Base-by-base conservation (phyloP, 352 stramenopile genomes). In the Globisporangium perplexum region DNA sequence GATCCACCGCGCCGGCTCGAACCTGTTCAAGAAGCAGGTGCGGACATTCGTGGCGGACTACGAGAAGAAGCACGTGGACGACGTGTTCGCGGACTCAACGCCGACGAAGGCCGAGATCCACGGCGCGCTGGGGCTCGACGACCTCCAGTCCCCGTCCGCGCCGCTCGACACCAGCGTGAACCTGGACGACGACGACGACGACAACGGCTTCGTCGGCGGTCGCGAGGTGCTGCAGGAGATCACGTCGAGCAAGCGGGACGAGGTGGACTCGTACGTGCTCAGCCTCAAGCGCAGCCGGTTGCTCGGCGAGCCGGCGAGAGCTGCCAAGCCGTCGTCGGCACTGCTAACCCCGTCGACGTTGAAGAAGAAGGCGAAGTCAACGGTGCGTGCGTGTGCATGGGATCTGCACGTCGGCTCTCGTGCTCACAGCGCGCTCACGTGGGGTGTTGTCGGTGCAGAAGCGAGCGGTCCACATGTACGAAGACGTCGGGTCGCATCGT, bases 11-110 rank as follows among this genome's bases (percentile, higher is more conserved):
- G 74, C 79, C 22, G 81, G 81, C 14, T 86, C 78, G 20, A 91
- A 90, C 39, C 68, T 79, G 47, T 91, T 89, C 55, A 91, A 91
- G 60, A 89, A 91, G 46, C 81, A 91, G 78, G 81, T 91, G 45
- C 81, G 81, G 31, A 60, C 87, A 47, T 91, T 91, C 52, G 74
- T 91, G 41, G 4, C 10, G 7, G 41, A 90, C 62, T 85, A 88
- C 53, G 80, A 90, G 55, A 76, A 88, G 44, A 86, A 86, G 57
- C 69, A 89, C 47, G 65, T 74, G 20, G 80, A 91, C 46, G 80
- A 91, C 45, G 53, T 89, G 23, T 91, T 89, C 50, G 65, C 71
- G 8, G 63, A 65, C 15, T 31, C 59, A 15, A 86, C 77, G 3
- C 77, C 77, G 41, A 81, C 77, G 1, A 82, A 78, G 30, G 50